phyloP scores from a whole-genome alignment of 768 basidiomycete species.

The Leccinum olivaceopallidum region DNA sequence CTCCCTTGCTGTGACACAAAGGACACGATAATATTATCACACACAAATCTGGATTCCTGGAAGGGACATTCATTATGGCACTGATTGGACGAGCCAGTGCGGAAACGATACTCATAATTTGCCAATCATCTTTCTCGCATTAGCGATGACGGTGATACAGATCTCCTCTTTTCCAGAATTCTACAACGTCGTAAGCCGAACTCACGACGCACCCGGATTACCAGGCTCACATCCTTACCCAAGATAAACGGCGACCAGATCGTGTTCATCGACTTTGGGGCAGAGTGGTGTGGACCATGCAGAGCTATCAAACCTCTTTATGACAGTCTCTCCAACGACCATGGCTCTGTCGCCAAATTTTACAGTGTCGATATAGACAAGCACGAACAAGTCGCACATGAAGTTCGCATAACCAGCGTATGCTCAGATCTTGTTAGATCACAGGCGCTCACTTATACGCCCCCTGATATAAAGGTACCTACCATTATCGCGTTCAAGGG shows the following conservation, averaged over 20 bases:
- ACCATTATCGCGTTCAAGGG: not conserved
- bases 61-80: too few relatives aligned
- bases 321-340: constrained; percentile 1
- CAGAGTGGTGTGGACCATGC: constrained; percentile 12
- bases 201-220: too few relatives aligned
- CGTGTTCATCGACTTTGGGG: constrained; percentile 13
- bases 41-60: too few relatives aligned
- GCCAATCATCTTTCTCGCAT: too few relatives aligned
- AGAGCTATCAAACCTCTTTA: constrained; percentile 7
- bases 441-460: not conserved
- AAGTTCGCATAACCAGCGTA: constrained; percentile 8
- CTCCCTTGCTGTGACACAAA: too few relatives aligned
- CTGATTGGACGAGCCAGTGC: too few relatives aligned
- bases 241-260: constrained; percentile 3
- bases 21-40: too few relatives aligned
- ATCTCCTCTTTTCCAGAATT: constrained; percentile 9
- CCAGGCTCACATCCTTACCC: not conserved
- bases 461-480: not conserved
- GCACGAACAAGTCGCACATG: constrained; percentile 5
- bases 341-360: constrained; percentile 1
- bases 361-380: constrained; percentile 37
- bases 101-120: too few relatives aligned
- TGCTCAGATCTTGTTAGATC: not conserved
- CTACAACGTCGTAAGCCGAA: not conserved
- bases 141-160: constrained; percentile 5